Evolutionary conservation across 371 early-diverging fungal species (phyloP).

Genomic region (Mucor plumbeus): DNA sequence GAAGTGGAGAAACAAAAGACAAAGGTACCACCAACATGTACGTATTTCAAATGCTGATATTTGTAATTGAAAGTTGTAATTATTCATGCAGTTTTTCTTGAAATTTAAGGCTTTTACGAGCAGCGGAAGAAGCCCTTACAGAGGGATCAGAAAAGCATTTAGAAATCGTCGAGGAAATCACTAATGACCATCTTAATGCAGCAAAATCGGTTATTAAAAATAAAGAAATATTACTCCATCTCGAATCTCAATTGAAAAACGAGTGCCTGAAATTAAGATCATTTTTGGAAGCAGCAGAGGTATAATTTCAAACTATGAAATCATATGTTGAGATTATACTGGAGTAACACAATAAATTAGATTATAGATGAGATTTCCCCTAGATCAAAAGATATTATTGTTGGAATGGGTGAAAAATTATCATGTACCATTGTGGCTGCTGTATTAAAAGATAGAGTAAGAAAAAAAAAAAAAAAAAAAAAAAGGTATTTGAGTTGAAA

Average conservation of each 20-base stretch:
- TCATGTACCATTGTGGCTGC: constrained; percentile 89
- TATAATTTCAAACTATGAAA: constrained; percentile 28
- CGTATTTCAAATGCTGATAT: background rate
- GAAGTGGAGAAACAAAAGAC: constrained; percentile 78
- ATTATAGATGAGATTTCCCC: constrained; percentile 98
- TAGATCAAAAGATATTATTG: constrained; percentile 92
- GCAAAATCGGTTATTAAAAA: constrained; percentile 62
- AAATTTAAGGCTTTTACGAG: constrained; percentile 59
- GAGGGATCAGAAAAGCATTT: constrained; percentile 65
- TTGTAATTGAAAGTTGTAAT: background rate
- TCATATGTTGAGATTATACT: background rate
- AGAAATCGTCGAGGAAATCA: constrained; percentile 85
- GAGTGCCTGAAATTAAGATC: constrained; percentile 81
- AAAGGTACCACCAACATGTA: constrained; percentile 80
- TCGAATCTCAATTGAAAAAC: constrained; percentile 63
- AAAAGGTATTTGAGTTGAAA: background rate
- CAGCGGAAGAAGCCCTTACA: constrained; percentile 71
- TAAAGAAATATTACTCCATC: constrained; percentile 53
- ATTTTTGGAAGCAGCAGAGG: constrained; percentile 93
- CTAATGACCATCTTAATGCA: constrained; percentile 83
- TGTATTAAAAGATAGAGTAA: constrained; percentile 70
- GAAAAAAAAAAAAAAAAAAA: no score
- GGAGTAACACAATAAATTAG: constrained; percentile 34
- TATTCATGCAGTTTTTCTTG: background rate
- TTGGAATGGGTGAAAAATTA: constrained; percentile 94